These are phyloP conservation scores for Daldinia grandis DNA, from an alignment of 495 filamentous ascomycete species.

Conservation along the genomic window DNA sequence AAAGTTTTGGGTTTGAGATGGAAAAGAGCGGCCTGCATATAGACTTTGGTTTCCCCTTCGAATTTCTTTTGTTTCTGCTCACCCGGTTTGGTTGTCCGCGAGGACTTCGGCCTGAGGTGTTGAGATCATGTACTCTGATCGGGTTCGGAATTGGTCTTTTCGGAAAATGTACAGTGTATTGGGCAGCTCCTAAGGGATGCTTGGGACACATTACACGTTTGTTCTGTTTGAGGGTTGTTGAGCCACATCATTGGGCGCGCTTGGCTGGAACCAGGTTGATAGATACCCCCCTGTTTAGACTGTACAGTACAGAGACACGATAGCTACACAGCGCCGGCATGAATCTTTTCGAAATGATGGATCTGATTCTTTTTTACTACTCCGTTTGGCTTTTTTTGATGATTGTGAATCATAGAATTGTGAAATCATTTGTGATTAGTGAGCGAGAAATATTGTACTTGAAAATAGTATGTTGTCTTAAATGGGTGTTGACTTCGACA, in stretches of 20 bases:
- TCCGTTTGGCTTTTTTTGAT: not conserved
- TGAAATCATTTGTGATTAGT: slow-evolving; percentile 8
- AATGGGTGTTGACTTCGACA: not conserved
- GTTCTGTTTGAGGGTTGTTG: slow-evolving; percentile 46
- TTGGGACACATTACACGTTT: slow-evolving; percentile 41
- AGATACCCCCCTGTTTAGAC: slow-evolving; percentile 58
- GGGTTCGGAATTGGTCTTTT: slow-evolving; percentile 38
- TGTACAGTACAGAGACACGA: slow-evolving; percentile 57
- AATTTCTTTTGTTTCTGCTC: slow-evolving; percentile 45
- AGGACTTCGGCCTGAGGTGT: slow-evolving; percentile 33
- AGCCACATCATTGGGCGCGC: slow-evolving; percentile 47
- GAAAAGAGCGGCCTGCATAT: slow-evolving; percentile 56
- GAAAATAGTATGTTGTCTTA: not conserved
- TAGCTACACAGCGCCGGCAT: slow-evolving; percentile 54
- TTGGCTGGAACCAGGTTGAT: slow-evolving; percentile 59
- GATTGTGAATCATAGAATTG: not conserved
- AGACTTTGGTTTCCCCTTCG: slow-evolving; percentile 46
- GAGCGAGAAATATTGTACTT: not conserved
- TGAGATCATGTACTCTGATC: slow-evolving; percentile 43
- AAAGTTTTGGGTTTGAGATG: slow-evolving; percentile 47
- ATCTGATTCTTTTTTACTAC: slow-evolving; percentile 36
- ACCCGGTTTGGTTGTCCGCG: slow-evolving; percentile 34
- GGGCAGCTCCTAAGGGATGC: slow-evolving; percentile 39
- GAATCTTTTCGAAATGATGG: slow-evolving; percentile 47
- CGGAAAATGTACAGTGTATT: slow-evolving; percentile 47